Evolutionary conservation across 2,329 filamentous ascomycete genomes (phyloP).

Genomic region (Incumbomyces delicatus): DNA sequence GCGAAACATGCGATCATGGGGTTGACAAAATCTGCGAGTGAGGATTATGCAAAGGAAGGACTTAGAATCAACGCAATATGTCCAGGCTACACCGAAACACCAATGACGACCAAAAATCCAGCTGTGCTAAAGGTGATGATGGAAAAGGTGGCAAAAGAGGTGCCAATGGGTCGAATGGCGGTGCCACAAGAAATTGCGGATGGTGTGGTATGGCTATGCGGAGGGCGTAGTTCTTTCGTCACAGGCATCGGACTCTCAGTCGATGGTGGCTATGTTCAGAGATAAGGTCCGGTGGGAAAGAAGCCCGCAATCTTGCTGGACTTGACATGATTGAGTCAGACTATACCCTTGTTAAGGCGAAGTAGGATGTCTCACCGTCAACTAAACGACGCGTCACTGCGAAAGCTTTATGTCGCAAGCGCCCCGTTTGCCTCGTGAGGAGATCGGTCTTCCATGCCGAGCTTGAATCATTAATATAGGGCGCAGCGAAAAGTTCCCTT

Average conservation of each 20-base stretch:
- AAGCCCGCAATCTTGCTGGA: too few relatives aligned
- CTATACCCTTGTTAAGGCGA: too few relatives aligned
- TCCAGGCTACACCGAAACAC: conserved; percentile 39
- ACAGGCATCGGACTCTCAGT: conserved; percentile 59
- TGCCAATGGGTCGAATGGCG: conserved; percentile 44
- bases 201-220: conserved; percentile 58
- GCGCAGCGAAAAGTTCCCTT: too few relatives aligned
- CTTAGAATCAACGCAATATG: conserved; percentile 24
- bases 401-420: too few relatives aligned
- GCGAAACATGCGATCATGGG: conserved; percentile 51
- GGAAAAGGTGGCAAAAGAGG: conserved; percentile 32
- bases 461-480: too few relatives aligned
- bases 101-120: conserved; percentile 34
- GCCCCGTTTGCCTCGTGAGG: too few relatives aligned
- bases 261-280: conserved; percentile 55
- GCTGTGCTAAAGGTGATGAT: conserved; percentile 20
- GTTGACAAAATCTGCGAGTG: conserved; percentile 47
- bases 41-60: conserved; percentile 41
- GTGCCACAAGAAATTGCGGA: conserved; percentile 44
- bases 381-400: too few relatives aligned
- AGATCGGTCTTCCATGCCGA: too few relatives aligned
- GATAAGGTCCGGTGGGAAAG: not conserved
- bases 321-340: too few relatives aligned
- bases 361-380: too few relatives aligned
- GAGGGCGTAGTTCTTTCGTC: conserved; percentile 61